Percentiles rank a stretch among this genome's conserved stretches.
These are phyloP conservation scores for Colletotrichum cuscutae DNA, from an alignment of 2,329 filamentous ascomycete genomes.

Conservation along the genomic window DNA sequence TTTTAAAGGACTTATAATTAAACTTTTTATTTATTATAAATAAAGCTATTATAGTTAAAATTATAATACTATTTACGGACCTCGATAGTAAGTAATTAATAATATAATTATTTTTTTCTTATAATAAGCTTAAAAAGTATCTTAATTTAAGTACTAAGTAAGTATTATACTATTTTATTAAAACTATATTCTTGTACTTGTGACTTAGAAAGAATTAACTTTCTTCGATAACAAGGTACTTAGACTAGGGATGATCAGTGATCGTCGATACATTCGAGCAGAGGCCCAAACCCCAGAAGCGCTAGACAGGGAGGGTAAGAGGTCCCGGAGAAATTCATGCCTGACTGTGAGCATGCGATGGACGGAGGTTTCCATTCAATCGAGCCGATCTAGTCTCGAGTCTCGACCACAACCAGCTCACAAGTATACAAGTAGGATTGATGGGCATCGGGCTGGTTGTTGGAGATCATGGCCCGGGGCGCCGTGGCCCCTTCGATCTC, in stretches of 20 bases:
- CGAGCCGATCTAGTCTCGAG: background rate
- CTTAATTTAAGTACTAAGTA: too few species aligned
- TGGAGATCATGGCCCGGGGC: slow-evolving; percentile 3
- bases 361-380: background rate
- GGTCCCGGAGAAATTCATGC: slow-evolving; percentile 3
- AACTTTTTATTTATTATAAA: too few species aligned
- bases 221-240: too few species aligned
- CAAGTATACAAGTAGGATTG: background rate
- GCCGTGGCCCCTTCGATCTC: background rate
- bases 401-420: background rate
- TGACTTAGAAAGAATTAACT: too few species aligned
- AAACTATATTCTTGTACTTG: too few species aligned
- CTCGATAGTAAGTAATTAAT: too few species aligned
- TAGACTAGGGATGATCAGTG: background rate
- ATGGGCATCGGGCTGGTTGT: slow-evolving; percentile 3
- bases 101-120: too few species aligned
- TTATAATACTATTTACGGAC: too few species aligned
- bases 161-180: too few species aligned
- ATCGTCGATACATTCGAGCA: background rate
- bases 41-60: too few species aligned
- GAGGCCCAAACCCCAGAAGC: background rate
- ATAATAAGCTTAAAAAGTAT: too few species aligned
- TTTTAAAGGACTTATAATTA: too few species aligned
- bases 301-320: background rate
- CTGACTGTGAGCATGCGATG: background rate